Percentiles rank a stretch among this genome's conserved stretches.
These are phyloP conservation scores for Trebouxiophyceae sp. DNA, from an alignment of 163 green algal species.

Conservation along the genomic window DNA sequence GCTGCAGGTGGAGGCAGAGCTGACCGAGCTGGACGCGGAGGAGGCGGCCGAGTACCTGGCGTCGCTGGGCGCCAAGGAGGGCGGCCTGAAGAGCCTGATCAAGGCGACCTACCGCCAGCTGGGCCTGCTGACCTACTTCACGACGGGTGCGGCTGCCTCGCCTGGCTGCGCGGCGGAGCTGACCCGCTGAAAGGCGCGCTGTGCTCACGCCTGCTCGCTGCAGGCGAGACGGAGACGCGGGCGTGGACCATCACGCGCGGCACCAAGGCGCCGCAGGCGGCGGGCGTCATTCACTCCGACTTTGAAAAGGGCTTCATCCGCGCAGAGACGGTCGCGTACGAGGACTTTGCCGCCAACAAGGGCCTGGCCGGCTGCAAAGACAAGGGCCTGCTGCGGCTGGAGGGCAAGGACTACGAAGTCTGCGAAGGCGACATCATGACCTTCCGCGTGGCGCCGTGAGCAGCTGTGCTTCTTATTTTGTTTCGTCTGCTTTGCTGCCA, in stretches of 20 bases:
- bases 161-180: too few species aligned
- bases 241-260: slow-evolving; percentile 88
- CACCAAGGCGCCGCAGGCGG: slow-evolving; percentile 84
- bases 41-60: slow-evolving; percentile 90
- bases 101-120: slow-evolving; percentile 76
- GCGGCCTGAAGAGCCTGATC: slow-evolving; percentile 78
- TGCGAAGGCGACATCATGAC: slow-evolving; percentile 80
- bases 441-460: too few species aligned
- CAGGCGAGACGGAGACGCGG: slow-evolving; percentile 91
- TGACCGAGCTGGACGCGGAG: slow-evolving; percentile 79
- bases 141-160: slow-evolving; percentile 43
- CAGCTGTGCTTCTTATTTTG: too few species aligned
- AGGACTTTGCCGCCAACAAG: slow-evolving; percentile 50
- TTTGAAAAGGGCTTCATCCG: slow-evolving; percentile 99
- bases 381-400: slow-evolving; percentile 69
- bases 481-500: too few species aligned
- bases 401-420: slow-evolving; percentile 98
- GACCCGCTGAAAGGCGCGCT: too few species aligned
- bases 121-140: slow-evolving; percentile 96
- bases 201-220: not conserved
- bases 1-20: slow-evolving; percentile 84
- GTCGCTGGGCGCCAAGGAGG: slow-evolving; percentile 76
- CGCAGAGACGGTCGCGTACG: slow-evolving; percentile 85
- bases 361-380: slow-evolving; percentile 63
- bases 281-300: slow-evolving; percentile 83